Base-by-base conservation (phyloP, 2,329 filamentous ascomycete species). In the Huntiella moniliformis region DNA sequence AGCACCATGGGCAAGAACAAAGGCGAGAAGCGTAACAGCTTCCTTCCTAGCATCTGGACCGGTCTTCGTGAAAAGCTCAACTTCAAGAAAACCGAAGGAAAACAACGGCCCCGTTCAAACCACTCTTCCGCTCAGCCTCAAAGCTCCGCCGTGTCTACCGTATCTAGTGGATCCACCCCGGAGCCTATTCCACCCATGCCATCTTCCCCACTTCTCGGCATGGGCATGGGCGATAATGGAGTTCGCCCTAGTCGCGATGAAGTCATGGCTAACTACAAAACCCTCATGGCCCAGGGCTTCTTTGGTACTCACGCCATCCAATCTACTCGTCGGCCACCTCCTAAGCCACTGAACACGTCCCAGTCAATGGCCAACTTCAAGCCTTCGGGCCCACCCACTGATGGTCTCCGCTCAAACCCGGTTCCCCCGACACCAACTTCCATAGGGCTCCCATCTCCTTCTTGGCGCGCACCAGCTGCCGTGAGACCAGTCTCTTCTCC, bases 301-400 rank as follows among this genome's bases (percentile, higher is more conserved):
- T 76, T 76, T 56, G 63, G 67, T 40, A 61, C 67, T 17, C 71
- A 74, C 51, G 71, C 71, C 44, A 74, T 74, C 50, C 67, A 70
- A 50, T 73, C 70, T 4, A 71, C 69, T 1, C 63, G 72, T 3
- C 68, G 69, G 54, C 67, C 62, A 1, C 55, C 56, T 16, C 57
- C 54, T 13, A 49, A 49, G 36, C 47, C 44, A 16, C 32, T 49
- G n/a, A n/a, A 28, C 7, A 46, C 47, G 12, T 46, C 35, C 38
- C 49, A 42, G 44, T 51, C 36, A 22, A 51, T 42, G 34, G 35
- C 41, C 16, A 45, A 42, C 32, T 51, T 44, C 42, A 45, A 36
- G 42, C 50, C 46, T 17, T 43, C 38, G 44, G 45, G 38, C 43
- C 42, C 52, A 36, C 44, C 39, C 32, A 42, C 50, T n/a, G 42